Percentiles rank a stretch among this genome's conserved stretches.
phyloP scores from a whole-genome alignment of 2,329 filamentous ascomycete genomes.

The Dactylellina cionopaga region DNA sequence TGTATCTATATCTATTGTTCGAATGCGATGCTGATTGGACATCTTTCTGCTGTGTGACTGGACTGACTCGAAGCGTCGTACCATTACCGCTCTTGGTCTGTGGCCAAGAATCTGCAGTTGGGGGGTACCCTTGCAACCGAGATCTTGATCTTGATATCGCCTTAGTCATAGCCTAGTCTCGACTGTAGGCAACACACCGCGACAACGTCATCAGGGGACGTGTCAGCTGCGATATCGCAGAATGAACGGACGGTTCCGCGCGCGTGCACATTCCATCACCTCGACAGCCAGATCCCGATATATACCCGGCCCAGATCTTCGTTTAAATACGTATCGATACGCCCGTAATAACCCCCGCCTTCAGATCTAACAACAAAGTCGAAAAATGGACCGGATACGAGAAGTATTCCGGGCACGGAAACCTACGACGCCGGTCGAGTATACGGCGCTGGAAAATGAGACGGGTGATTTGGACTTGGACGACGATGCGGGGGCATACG shows the following conservation, averaged over 20 bases:
- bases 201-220: constrained; percentile 35
- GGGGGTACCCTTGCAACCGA: not conserved
- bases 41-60: too few species aligned
- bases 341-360: too few species aligned
- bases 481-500: constrained; percentile 18
- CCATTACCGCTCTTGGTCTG: too few species aligned
- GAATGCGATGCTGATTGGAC: not conserved
- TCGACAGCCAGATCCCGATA: too few species aligned
- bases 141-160: constrained; percentile 1
- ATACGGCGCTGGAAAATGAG: constrained; percentile 30
- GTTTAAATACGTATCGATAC: not conserved
- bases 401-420: constrained; percentile 27
- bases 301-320: not conserved
- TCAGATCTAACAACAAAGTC: not conserved
- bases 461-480: constrained; percentile 14
- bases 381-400: constrained; percentile 35
- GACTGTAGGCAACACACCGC: not conserved
- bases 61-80: too few species aligned
- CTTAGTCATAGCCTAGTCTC: not conserved
- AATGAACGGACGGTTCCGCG: constrained; percentile 18
- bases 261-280: not conserved
- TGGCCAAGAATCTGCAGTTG: too few species aligned
- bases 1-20: not conserved
- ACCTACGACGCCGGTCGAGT: constrained; percentile 16
- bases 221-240: constrained; percentile 18